Base-by-base conservation (phyloP, 495 filamentous ascomycete species). In the Penicillium diatomitis region DNA sequence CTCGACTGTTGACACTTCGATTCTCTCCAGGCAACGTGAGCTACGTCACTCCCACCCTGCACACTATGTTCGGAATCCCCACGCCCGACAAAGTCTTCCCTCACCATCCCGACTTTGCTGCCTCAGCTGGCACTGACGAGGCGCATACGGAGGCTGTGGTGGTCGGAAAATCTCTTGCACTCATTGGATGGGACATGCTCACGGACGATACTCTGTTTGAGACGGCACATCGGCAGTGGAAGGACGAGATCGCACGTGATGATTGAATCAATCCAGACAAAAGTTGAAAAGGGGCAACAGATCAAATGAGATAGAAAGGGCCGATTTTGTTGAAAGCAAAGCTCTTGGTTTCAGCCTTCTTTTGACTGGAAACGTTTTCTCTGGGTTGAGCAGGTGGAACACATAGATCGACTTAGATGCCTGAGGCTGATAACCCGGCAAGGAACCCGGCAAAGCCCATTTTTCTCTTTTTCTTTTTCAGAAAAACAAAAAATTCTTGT, bases 41-140 rank as follows among this genome's bases (percentile, higher is more conserved):
- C 57, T 76, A 85, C 54, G 71, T 75, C 2, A 72, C 83, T 53
- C 84, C 83, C 20, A 82, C 77, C 33, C 53, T 88, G 11, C 79
- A 72, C 50, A 68, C 73, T 2, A 74, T 77, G 38, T 85, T 86
- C 51, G 66, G 64, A 4, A 84, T 88, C 41, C 63, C 62, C 0
- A 53, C 58, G 8, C 63, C 70, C 3, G 57, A 68, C 9, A 71
- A 69, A 0, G 66, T 63, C 3, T 75, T 71, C n/a, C 77, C 72
- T 8, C 83, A 87, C 56, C 82, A 72, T 53, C 76, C 79, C 0
- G 72, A 72, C 3, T 87, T 85, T 66, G 73, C 77, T 27, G 63
- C 66, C 8, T 73, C 77, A 0, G 75, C 80, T 2, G 75, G 79
- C 9, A 84, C 76, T 0, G 68, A 64, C 44, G 65, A 63, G 41